Evolutionary conservation across 225 moss, liverwort and hornwort genomes (phyloP).

Genomic region (Polytrichum formosum): DNA sequence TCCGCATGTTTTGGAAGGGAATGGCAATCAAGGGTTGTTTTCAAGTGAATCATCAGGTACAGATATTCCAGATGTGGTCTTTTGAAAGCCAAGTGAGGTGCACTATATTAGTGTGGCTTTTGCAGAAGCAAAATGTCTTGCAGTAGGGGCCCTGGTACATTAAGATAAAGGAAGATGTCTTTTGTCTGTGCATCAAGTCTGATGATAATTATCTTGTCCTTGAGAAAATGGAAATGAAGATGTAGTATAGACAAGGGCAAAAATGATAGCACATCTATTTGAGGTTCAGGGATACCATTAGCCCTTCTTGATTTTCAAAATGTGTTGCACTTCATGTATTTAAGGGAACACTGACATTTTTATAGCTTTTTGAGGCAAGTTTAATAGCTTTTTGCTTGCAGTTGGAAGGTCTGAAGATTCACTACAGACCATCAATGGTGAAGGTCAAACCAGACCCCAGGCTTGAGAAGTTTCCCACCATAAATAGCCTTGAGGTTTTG

Average conservation of each 20-base stretch:
- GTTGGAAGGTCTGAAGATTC: slow-evolving; percentile 54
- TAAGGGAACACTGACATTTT: not conserved
- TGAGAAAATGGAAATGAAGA: not conserved
- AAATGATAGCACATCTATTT: not conserved
- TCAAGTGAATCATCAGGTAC: slow-evolving; percentile 61
- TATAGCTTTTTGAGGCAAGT: not conserved
- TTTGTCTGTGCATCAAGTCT: too few relatives aligned
- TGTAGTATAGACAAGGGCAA: too few relatives aligned
- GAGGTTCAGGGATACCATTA: not conserved
- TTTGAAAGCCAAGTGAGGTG: not conserved
- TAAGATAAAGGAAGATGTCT: too few relatives aligned
- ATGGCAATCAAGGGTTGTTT: slow-evolving; percentile 55
- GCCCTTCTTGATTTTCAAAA: not conserved
- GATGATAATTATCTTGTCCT: too few relatives aligned
- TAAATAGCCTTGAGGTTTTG: slow-evolving; percentile 68
- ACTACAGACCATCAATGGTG: slow-evolving; percentile 56
- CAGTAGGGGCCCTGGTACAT: too few relatives aligned
- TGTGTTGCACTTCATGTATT: not conserved
- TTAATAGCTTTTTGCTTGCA: slow-evolving; percentile 22
- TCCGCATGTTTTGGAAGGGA: slow-evolving; percentile 48
- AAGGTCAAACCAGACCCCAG: slow-evolving; percentile 56
- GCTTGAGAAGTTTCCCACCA: slow-evolving; percentile 29
- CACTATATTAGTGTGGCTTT: not conserved
- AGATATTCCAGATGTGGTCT: not conserved
- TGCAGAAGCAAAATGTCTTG: too few relatives aligned